A percentile compares a stretch with the other conserved stretches of the same genome.
Conservation (phyloP, 768 basidiomycete species). For the Basidioascus undulatus region DNA sequence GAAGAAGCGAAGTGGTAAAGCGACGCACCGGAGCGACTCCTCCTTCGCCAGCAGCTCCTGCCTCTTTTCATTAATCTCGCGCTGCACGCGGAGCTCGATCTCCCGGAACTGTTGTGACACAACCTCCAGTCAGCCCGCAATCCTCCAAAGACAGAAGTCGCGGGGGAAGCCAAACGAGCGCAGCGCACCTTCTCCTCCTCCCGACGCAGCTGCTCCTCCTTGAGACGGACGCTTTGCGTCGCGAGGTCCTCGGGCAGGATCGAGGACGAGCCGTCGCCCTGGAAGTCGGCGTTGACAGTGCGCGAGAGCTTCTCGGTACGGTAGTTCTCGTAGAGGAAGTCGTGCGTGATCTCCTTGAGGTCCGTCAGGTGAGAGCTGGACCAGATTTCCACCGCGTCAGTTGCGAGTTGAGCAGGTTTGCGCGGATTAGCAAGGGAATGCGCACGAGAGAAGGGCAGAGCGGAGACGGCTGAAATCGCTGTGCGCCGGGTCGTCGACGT, state of each 20-base stretch:
- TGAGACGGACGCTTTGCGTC: constrained; percentile 84
- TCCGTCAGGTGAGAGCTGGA: constrained; percentile 76
- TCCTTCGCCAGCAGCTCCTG: constrained; percentile 92
- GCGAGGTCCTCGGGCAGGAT: constrained; percentile 92
- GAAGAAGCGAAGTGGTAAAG: background rate
- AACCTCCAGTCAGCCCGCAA: constrained; percentile 1
- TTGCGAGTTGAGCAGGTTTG: constrained; percentile 1
- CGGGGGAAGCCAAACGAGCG: background rate
- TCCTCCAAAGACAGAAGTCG: constrained; percentile 1
- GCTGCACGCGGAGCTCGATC: constrained; percentile 90
- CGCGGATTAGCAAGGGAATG: constrained; percentile 4
- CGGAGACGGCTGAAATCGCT: constrained; percentile 91
- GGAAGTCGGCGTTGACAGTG: constrained; percentile 55
- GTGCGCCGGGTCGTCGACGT: constrained; percentile 98
- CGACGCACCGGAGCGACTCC: constrained; percentile 54
- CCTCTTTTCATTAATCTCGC: constrained; percentile 92
- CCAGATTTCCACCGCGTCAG: background rate
- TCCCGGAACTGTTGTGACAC: constrained; percentile 46
- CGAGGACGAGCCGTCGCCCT: constrained; percentile 42
- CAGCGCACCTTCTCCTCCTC: constrained; percentile 71
- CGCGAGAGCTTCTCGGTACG: constrained; percentile 91
- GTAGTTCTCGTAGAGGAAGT: constrained; percentile 56
- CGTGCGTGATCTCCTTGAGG: constrained; percentile 39
- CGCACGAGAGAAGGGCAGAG: constrained; percentile 69
- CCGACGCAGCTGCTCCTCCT: constrained; percentile 89